Evolutionary conservation across 306 rosid species (phyloP).

Genomic region (Begonia peltatifolia): DNA sequence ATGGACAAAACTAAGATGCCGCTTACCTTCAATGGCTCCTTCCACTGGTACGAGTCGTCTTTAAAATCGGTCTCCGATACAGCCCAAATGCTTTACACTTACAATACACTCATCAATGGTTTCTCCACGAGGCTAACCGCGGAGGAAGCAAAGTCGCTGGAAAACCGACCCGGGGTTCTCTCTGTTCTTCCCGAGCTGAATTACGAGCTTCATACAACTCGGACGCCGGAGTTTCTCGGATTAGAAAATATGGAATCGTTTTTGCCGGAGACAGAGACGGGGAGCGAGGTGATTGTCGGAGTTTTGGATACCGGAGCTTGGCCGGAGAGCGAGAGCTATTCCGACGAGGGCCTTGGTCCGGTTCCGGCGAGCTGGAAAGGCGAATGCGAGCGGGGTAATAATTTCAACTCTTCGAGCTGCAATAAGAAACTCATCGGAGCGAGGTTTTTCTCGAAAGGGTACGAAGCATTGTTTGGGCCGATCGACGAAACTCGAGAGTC

Average conservation of each 20-base stretch:
- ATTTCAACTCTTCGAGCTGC: constrained; percentile 41
- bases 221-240: constrained; percentile 41
- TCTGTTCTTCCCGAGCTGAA: constrained; percentile 42
- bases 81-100: constrained; percentile 66
- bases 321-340: not conserved
- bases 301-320: constrained; percentile 8
- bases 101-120: constrained; percentile 57
- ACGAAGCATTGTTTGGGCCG: constrained; percentile 30
- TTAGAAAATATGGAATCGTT: too few species aligned
- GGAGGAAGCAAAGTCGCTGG: constrained; percentile 50
- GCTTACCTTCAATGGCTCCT: constrained; percentile 33
- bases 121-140: constrained; percentile 69
- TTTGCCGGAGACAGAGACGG: too few species aligned
- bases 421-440: constrained; percentile 68
- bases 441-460: constrained; percentile 39
- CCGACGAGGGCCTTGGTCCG: constrained; percentile 21
- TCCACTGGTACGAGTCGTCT: constrained; percentile 61
- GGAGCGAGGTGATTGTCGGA: too few species aligned
- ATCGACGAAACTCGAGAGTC: constrained; percentile 45
- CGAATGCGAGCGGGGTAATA: constrained; percentile 15
- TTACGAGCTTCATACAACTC: constrained; percentile 83
- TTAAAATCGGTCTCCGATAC: constrained; percentile 53
- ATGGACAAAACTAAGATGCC: constrained; percentile 81
- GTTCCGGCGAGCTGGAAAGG: constrained; percentile 44
- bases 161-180: constrained; percentile 48